Conservation (phyloP, 176 grass and related monocot species). For the Oryza meridionalis region DNA sequence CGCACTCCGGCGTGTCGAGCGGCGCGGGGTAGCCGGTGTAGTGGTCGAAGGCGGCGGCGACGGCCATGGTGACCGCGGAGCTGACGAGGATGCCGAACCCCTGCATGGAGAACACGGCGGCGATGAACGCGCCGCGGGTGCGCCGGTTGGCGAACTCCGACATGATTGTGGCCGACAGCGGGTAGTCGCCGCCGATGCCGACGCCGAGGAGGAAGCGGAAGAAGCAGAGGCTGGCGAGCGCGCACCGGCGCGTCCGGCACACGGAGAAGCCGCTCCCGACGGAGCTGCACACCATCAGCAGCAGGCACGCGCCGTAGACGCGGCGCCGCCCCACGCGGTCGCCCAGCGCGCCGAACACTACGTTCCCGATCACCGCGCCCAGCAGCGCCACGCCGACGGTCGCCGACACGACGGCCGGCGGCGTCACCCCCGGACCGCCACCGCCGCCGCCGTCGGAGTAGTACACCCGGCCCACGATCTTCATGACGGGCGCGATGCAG, state of each 20-base stretch:
- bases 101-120: slow-evolving; percentile 92
- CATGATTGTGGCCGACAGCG: slow-evolving; percentile 88
- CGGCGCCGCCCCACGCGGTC: slow-evolving; percentile 60
- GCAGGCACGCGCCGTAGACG: slow-evolving; percentile 63
- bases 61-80: slow-evolving; percentile 72
- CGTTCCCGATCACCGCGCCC: slow-evolving; percentile 62
- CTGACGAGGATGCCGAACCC: slow-evolving; percentile 79
- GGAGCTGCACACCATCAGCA: slow-evolving; percentile 63
- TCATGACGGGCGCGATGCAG: slow-evolving; percentile 63
- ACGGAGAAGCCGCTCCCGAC: slow-evolving; percentile 67
- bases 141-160: slow-evolving; percentile 77
- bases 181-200: slow-evolving; percentile 83
- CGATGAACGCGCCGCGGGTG: slow-evolving; percentile 70
- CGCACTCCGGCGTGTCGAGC: slow-evolving; percentile 34
- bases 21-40: slow-evolving; percentile 30
- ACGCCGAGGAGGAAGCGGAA: slow-evolving; percentile 82
- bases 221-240: slow-evolving; percentile 66
- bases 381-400: slow-evolving; percentile 64
- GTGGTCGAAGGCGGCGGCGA: slow-evolving; percentile 54
- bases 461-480: slow-evolving; percentile 78
- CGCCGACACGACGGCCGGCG: slow-evolving; percentile 59
- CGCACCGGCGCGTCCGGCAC: slow-evolving; percentile 69
- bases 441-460: slow-evolving; percentile 12
- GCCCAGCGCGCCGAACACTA: slow-evolving; percentile 64
- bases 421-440: slow-evolving; percentile 37